Conservation (phyloP, 306 rosid genomes). For the Vigna trinervia region DNA sequence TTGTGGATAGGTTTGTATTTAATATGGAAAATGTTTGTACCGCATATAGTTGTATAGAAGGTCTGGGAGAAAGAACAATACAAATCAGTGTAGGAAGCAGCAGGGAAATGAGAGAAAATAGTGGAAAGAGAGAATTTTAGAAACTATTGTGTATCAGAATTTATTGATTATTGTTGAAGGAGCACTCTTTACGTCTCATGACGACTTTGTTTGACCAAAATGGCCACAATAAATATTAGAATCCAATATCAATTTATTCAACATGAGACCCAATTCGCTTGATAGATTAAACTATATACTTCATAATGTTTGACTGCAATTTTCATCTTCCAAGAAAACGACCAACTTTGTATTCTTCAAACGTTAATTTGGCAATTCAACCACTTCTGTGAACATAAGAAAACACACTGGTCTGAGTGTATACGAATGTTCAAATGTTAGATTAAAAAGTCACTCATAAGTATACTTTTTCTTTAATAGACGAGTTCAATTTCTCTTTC, state of each 20-base stretch:
- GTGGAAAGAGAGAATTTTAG: neutral
- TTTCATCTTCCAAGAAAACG: neutral
- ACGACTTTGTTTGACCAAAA: too few species aligned
- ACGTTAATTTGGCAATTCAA: neutral
- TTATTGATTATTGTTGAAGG: neutral
- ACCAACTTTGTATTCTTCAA: neutral
- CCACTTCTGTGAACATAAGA: neutral
- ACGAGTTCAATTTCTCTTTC: neutral
- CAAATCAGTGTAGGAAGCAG: neutral
- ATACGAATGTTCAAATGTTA: neutral
- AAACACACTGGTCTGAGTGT: neutral
- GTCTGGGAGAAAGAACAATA: neutral
- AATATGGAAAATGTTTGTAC: constrained; percentile 41
- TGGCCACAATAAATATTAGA: too few species aligned
- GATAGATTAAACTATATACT: neutral
- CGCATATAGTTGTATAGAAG: constrained; percentile 41
- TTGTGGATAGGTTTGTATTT: constrained; percentile 41
- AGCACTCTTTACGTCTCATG: too few species aligned
- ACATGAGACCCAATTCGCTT: neutral
- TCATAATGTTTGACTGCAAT: neutral
- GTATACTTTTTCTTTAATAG: neutral
- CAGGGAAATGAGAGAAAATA: neutral
- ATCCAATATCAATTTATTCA: neutral
- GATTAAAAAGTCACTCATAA: neutral
- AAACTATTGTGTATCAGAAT: neutral